These are phyloP conservation scores for Leccinum imitatum DNA, from an alignment of 768 basidiomycete species.

Conservation along the genomic window DNA sequence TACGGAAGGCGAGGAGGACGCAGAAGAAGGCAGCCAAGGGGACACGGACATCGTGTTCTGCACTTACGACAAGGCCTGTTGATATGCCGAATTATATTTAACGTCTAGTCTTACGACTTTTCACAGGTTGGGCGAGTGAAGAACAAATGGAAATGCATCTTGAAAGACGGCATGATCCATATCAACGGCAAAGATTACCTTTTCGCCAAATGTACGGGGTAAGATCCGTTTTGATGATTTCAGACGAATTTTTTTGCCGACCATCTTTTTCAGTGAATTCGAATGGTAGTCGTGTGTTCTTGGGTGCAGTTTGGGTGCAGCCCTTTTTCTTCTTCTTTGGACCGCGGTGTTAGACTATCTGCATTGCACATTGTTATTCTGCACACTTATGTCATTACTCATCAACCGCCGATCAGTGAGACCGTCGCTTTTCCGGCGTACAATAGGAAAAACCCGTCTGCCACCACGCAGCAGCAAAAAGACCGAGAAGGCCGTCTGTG, in stretches of 20 bases:
- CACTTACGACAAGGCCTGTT: constrained; percentile 91
- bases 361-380: constrained; percentile 23
- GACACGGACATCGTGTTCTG: constrained; percentile 96
- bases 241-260: constrained; percentile 1
- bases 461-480: constrained; percentile 4
- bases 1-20: constrained; percentile 80
- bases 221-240: constrained; percentile 28
- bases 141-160: constrained; percentile 99
- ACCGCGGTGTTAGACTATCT: constrained; percentile 18
- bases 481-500: neutral
- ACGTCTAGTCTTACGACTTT: neutral
- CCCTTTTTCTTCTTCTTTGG: constrained; percentile 2
- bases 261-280: constrained; percentile 36
- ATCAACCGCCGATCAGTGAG: constrained; percentile 11
- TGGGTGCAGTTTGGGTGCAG: neutral
- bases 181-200: constrained; percentile 97
- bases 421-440: constrained; percentile 22
- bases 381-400: constrained; percentile 26
- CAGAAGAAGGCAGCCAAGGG: constrained; percentile 69
- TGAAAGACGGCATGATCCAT: constrained; percentile 98
- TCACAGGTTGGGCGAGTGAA: constrained; percentile 94
- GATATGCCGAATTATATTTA: neutral
- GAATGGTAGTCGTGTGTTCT: constrained; percentile 38
- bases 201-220: constrained; percentile 97
- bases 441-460: constrained; percentile 18